A percentile compares a stretch with the other conserved stretches of the same genome.
Conservation (phyloP, 208 protist species). For the Leishmania gerbilli region DNA sequence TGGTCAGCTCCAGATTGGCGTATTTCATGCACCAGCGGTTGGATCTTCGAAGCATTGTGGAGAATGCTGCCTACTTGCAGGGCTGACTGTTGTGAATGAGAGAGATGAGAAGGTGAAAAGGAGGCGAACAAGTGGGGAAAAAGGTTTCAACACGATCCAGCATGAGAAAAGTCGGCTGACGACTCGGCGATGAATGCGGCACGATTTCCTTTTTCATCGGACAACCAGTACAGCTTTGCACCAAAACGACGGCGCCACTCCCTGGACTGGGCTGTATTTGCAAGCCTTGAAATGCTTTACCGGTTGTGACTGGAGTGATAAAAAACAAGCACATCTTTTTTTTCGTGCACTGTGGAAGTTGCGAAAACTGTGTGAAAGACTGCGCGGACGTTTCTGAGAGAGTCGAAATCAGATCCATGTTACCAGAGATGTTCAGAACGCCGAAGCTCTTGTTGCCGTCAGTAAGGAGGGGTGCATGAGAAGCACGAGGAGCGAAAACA, state of each 20-base stretch:
- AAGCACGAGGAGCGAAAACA: not conserved
- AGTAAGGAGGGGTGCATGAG: not conserved
- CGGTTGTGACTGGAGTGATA: not conserved
- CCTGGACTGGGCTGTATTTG: not conserved
- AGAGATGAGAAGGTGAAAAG: not conserved
- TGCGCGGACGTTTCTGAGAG: not conserved
- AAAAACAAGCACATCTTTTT: not conserved
- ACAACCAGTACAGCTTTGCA: not conserved
- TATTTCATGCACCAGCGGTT: conserved; percentile 69
- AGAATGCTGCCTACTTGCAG: not conserved
- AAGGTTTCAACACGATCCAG: no score
- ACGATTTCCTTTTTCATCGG: not conserved
- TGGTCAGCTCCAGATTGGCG: conserved; percentile 84
- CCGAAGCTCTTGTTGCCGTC: not conserved
- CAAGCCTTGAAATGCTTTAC: not conserved
- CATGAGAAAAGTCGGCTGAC: not conserved
- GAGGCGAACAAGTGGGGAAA: not conserved
- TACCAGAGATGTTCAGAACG: not conserved
- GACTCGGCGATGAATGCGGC: not conserved
- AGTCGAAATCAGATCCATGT: not conserved
- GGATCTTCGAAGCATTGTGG: conserved; percentile 54
- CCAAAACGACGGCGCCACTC: not conserved
- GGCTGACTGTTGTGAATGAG: not conserved
- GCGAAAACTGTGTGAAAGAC: not conserved
- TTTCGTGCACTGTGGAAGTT: not conserved